Evolutionary conservation across 257 asterid genomes (phyloP).

Genomic region (Solanum infundibuliforme): DNA sequence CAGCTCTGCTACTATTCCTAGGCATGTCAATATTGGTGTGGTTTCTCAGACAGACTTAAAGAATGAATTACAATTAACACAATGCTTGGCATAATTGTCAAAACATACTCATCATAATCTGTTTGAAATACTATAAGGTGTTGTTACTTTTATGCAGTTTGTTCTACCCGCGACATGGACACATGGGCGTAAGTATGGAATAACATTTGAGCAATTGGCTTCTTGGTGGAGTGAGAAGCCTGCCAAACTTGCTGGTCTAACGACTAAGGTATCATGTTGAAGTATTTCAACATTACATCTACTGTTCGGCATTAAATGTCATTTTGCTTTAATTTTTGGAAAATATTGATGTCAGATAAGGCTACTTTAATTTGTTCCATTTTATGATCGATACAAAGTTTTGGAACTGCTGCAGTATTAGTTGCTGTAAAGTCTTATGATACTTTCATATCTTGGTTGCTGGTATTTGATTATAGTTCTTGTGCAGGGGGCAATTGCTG

Average conservation of each 20-base stretch:
- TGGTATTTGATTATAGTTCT: neutral
- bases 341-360: neutral
- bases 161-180: conserved; percentile 94
- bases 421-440: neutral
- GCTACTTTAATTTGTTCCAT: neutral
- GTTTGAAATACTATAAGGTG: neutral
- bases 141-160: conserved; percentile 39
- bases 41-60: neutral
- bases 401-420: neutral
- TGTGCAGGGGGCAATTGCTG: conserved; percentile 58
- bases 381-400: neutral
- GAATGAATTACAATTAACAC: neutral
- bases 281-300: neutral
- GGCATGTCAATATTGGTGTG: neutral
- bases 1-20: neutral
- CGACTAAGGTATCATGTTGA: conserved; percentile 38
- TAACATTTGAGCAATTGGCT: conserved; percentile 57
- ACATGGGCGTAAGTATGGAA: conserved; percentile 53
- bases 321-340: neutral
- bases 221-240: conserved; percentile 98
- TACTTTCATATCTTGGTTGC: neutral
- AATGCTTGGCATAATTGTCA: neutral
- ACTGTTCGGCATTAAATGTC: neutral
- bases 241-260: conserved; percentile 79
- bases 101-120: neutral